These are phyloP conservation scores for Aspergillus carbonarius DNA, from an alignment of 2,329 filamentous ascomycete genomes.

Conservation along the genomic window DNA sequence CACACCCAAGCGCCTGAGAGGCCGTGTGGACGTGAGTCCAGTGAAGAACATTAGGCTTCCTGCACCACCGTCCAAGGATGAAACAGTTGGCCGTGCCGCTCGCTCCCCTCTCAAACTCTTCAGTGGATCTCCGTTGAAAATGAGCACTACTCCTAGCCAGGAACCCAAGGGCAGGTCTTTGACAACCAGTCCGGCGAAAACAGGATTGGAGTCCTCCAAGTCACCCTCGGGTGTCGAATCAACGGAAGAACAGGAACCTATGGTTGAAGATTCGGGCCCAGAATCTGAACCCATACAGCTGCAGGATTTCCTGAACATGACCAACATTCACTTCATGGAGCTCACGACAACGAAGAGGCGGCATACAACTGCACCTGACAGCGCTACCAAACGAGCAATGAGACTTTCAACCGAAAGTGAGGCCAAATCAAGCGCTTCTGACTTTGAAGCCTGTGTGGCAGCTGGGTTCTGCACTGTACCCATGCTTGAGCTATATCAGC, in stretches of 20 bases:
- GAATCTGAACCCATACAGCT: conserved; percentile 69
- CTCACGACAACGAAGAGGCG: conserved; percentile 92
- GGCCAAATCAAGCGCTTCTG: conserved; percentile 26
- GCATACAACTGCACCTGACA: conserved; percentile 70
- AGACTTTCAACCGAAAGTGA: conserved; percentile 28
- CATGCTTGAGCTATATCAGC: conserved; percentile 91
- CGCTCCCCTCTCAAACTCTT: conserved; percentile 47
- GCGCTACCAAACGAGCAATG: conserved; percentile 31
- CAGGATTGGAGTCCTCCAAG: conserved; percentile 21
- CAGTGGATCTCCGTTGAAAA: conserved; percentile 31
- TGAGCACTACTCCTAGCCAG: conserved; percentile 54
- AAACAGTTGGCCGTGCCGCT: conserved; percentile 61
- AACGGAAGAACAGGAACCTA: conserved; percentile 48
- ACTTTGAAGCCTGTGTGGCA: conserved; percentile 75
- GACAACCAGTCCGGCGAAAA: conserved; percentile 33
- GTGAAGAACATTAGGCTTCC: conserved; percentile 73
- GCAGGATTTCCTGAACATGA: conserved; percentile 91
- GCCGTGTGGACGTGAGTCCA: conserved; percentile 66
- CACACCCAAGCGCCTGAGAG: conserved; percentile 65
- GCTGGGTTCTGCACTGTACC: conserved; percentile 89
- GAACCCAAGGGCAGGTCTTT: conserved; percentile 42
- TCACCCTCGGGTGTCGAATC: conserved; percentile 43
- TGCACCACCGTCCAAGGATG: conserved; percentile 66
- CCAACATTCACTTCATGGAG: conserved; percentile 97
- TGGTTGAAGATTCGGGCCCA: conserved; percentile 45